phyloP scores from a whole-genome alignment of 768 basidiomycete species.

The Leccinum fibrillosum region DNA sequence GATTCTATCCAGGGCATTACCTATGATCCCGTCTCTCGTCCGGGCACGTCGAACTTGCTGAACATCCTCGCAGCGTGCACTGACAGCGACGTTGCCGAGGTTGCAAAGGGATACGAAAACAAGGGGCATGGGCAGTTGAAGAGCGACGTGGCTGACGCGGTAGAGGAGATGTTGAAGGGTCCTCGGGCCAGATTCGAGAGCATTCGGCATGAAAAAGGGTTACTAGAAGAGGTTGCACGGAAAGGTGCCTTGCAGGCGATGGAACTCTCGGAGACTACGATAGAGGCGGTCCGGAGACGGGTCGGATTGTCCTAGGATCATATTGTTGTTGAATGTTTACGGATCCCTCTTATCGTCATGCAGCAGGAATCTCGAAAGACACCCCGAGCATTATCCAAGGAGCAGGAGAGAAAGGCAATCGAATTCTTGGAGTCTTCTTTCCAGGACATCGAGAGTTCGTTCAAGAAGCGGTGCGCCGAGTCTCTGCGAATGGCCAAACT shows the following conservation, averaged over 20 bases:
- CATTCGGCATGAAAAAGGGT: conserved; percentile 56
- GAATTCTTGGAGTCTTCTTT: conserved; percentile 66
- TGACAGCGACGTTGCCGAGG: conserved; percentile 38
- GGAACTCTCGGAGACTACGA: conserved; percentile 55
- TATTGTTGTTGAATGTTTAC: conserved; percentile 22
- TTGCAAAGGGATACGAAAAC: conserved; percentile 50
- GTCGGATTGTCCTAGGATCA: conserved; percentile 50
- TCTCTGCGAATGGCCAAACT: background rate
- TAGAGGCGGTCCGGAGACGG: conserved; percentile 63
- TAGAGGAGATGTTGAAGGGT: conserved; percentile 60
- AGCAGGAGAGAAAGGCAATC: conserved; percentile 63
- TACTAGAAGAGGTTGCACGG: conserved; percentile 57
- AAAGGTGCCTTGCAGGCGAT: conserved; percentile 64
- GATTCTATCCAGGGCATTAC: conserved; percentile 75
- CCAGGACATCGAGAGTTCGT: conserved; percentile 62
- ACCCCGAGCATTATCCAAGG: conserved; percentile 39
- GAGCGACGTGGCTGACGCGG: conserved; percentile 65
- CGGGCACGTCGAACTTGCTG: conserved; percentile 81
- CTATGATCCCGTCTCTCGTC: conserved; percentile 76
- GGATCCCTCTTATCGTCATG: background rate
- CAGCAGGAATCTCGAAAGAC: background rate
- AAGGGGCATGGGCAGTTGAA: conserved; percentile 71
- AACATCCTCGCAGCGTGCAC: conserved; percentile 77
- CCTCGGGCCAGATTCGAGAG: conserved; percentile 71
- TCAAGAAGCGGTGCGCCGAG: conserved; percentile 68